Evolutionary conservation across 1,284 basidiomycete genomes (phyloP), one percentile per base, ranked within the genome.

Genomic region (Apiotrichum gracile): DNA sequence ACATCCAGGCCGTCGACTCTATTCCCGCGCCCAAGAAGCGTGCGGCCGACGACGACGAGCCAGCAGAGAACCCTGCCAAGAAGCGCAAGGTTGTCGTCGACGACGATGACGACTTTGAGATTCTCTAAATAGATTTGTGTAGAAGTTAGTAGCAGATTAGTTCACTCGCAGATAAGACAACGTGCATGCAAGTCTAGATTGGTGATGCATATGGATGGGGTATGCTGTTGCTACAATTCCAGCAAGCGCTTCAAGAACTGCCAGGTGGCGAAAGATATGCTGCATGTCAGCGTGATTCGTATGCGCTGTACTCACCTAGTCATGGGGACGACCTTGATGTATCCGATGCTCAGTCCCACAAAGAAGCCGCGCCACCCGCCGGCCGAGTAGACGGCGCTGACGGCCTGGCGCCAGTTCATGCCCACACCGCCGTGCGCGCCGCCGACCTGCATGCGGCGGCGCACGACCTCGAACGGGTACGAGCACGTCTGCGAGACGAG

Each of bases 321-420:
- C 92, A 97, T 97, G 14, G 94, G 94, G 49, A 97, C 82, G n/a
- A 97, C 86, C 78, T 98, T 97, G 54, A 97, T 68, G 75, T 91
- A 96, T 0, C 96, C 96, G 61, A 98, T 91, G 54, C 85, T 85
- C 61, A 99, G 76, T 0, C 96, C 96, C 17, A 97, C 85, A 68
- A 88, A 98, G 73, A 97, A 98, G 0, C 92, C 93, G 66, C 84
- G 79, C 83, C 83, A 87, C 2, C 93, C 92, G 31, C 80, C 77
- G 9, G 80, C 75, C 10, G 68, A 68, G 80, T 86, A 96, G 21
- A 99, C 84, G 16, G 77, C 76, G 38, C 73, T 70, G 16, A 85
- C 80, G 0, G 89, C 91, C 74, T 94, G 89, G 53, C 81, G 80
- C 83, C 87, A 90, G 10, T 82, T 80, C 35, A 92, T 72, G 5